Evolutionary conservation across 2,329 filamentous ascomycete genomes (phyloP).

Genomic region (Cordyceps cicadae): DNA sequence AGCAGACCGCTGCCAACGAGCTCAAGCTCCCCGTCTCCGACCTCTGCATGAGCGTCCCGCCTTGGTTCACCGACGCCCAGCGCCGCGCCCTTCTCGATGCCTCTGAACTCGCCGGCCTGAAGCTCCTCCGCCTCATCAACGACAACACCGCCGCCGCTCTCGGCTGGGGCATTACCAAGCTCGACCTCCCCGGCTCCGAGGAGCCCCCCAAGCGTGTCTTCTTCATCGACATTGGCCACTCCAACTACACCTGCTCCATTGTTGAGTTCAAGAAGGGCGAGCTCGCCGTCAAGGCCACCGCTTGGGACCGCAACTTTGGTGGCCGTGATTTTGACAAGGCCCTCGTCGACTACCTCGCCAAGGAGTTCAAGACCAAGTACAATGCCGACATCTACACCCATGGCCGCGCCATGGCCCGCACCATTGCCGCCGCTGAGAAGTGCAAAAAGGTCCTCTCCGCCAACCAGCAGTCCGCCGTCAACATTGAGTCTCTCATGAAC

Average conservation of each 20-base stretch:
- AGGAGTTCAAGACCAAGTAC: conserved; percentile 96
- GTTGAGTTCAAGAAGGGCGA: conserved; percentile 98
- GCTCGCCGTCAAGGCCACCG: conserved; percentile 83
- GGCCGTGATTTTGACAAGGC: conserved; percentile 96
- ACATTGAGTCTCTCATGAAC: conserved; percentile 98
- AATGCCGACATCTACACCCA: conserved; percentile 93
- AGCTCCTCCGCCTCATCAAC: conserved; percentile 90
- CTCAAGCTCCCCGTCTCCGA: conserved; percentile 87
- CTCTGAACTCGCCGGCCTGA: conserved; percentile 86
- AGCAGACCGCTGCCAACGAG: conserved; percentile 77
- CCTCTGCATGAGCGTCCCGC: conserved; percentile 85
- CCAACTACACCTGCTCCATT: conserved; percentile 88
- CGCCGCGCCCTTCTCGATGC: conserved; percentile 84
- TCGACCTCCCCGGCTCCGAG: conserved; percentile 78
- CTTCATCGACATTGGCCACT: conserved; percentile 93
- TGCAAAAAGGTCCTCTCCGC: conserved; percentile 97
- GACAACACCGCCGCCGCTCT: conserved; percentile 94
- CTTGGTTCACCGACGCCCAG: conserved; percentile 96
- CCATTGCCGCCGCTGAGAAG: conserved; percentile 86
- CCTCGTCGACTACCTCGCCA: conserved; percentile 85
- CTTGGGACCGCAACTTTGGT: conserved; percentile 93
- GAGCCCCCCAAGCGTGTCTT: conserved; percentile 86
- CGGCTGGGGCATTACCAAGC: conserved; percentile 96
- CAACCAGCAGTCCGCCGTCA: conserved; percentile 85
- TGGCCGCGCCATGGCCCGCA: conserved; percentile 80